A percentile compares a stretch with the other conserved stretches of the same genome.
phyloP scores from a whole-genome alignment of 345 rosid genomes.

The Syzygium aromaticum region DNA sequence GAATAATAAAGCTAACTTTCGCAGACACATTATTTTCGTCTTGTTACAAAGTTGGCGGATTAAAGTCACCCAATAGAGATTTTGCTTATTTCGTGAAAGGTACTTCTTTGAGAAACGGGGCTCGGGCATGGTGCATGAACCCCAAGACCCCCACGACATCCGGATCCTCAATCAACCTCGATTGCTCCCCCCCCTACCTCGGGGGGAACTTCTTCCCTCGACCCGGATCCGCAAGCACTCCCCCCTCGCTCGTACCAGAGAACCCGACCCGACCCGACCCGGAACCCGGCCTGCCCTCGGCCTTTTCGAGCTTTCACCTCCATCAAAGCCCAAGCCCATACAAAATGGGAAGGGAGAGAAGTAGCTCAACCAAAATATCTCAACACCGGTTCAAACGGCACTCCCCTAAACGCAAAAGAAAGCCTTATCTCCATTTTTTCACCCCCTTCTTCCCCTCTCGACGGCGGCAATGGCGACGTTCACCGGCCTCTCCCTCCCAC shows the following conservation, averaged over 20 bases:
- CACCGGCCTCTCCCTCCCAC: constrained; percentile 29
- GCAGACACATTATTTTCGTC: accelerated
- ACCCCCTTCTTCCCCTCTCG: not conserved
- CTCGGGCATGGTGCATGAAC: not conserved
- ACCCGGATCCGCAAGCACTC: not conserved
- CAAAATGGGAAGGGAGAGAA: not conserved
- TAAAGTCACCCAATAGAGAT: accelerated
- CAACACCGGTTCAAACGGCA: not conserved
- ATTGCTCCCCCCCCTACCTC: not conserved
- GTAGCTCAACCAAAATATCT: not conserved
- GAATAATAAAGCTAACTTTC: not conserved
- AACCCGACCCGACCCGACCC: not conserved
- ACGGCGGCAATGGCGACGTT: constrained; percentile 42
- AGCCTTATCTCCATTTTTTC: not conserved
- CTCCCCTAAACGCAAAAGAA: not conserved
- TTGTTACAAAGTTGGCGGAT: not conserved
- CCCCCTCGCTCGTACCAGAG: not conserved
- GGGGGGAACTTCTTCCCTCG: not conserved
- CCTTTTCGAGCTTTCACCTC: not conserved
- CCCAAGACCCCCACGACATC: not conserved
- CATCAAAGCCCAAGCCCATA: not conserved
- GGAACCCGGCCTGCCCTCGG: not conserved
- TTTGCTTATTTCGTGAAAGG: not conserved
- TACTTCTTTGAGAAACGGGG: not conserved
- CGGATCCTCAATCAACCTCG: accelerated